These are phyloP conservation scores for Trichoderma hamatum DNA, from an alignment of 2,329 filamentous ascomycete species.

Conservation along the genomic window DNA sequence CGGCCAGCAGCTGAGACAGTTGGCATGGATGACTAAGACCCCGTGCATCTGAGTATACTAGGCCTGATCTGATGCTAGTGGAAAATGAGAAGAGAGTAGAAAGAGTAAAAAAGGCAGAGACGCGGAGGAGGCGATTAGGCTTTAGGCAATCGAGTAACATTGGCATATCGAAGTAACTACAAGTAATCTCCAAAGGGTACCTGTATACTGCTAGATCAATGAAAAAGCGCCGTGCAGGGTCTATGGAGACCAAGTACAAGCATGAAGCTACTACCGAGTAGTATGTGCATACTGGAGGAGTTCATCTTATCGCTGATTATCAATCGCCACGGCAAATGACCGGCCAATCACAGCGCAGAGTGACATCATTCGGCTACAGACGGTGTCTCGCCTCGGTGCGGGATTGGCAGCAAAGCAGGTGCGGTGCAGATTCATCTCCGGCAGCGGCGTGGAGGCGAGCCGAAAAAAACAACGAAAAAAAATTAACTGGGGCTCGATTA, in stretches of 20 bases:
- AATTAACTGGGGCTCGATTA: background rate
- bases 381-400: conserved; percentile 2
- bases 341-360: conserved; percentile 21
- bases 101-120: background rate
- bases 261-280: background rate
- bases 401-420: background rate
- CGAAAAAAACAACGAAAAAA: background rate
- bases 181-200: background rate
- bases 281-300: background rate
- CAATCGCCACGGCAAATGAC: conserved; percentile 1
- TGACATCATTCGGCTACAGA: conserved; percentile 27
- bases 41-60: background rate
- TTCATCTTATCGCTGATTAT: conserved; percentile 26
- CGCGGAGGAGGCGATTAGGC: background rate
- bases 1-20: conserved; percentile 10
- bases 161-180: background rate
- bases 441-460: conserved; percentile 20
- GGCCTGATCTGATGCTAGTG: background rate
- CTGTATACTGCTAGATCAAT: background rate
- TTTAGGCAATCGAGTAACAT: background rate
- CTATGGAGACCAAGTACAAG: background rate
- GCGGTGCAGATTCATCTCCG: conserved; percentile 23
- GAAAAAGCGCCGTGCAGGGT: background rate
- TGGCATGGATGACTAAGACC: conserved; percentile 15
- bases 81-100: background rate